A percentile compares a stretch with the other conserved stretches of the same genome.
These are phyloP conservation scores for Phytophthora sansomeana DNA, from an alignment of 352 stramenopile species.

Conservation along the genomic window DNA sequence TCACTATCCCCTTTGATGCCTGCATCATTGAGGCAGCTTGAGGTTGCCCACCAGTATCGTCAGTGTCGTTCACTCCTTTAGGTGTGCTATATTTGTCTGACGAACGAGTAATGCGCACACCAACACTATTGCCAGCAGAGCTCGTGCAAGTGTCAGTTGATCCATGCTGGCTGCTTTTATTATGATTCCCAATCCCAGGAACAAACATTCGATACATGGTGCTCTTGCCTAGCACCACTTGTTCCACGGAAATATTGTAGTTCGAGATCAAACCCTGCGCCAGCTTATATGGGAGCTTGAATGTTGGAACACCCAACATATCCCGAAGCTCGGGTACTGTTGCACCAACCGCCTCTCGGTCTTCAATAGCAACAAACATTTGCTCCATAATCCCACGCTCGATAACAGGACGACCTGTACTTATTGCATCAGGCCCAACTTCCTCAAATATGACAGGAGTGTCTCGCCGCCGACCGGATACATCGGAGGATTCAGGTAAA, in stretches of 20 bases:
- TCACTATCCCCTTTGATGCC: conserved; percentile 56
- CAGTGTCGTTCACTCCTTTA: conserved; percentile 20
- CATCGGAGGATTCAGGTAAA: conserved; percentile 5
- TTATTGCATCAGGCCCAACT: conserved; percentile 22
- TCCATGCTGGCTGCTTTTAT: conserved; percentile 10
- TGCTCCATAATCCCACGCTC: conserved; percentile 87
- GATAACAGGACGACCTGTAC: conserved; percentile 53
- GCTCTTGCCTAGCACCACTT: conserved; percentile 81
- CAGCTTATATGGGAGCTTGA: conserved; percentile 85
- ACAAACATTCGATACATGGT: conserved; percentile 89
- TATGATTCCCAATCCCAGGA: conserved; percentile 25
- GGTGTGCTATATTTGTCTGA: conserved; percentile 39
- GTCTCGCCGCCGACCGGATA: conserved; percentile 6
- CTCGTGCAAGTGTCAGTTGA: conserved; percentile 4
- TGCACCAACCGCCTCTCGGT: conserved; percentile 52
- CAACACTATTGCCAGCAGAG: conserved; percentile 16
- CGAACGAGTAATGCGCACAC: conserved; percentile 37
- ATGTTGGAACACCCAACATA: conserved; percentile 79
- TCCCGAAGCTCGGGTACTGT: conserved; percentile 86
- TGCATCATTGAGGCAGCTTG: conserved; percentile 71
- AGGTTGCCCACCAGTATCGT: conserved; percentile 16
- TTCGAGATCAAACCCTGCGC: conserved; percentile 81
- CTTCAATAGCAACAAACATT: conserved; percentile 69
- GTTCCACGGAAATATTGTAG: conserved; percentile 80
- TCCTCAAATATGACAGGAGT: conserved; percentile 34